Evolutionary conservation across 805 yeast species (phyloP), one percentile per base, ranked within the genome.

Genomic region (Myxozyma monticola): DNA sequence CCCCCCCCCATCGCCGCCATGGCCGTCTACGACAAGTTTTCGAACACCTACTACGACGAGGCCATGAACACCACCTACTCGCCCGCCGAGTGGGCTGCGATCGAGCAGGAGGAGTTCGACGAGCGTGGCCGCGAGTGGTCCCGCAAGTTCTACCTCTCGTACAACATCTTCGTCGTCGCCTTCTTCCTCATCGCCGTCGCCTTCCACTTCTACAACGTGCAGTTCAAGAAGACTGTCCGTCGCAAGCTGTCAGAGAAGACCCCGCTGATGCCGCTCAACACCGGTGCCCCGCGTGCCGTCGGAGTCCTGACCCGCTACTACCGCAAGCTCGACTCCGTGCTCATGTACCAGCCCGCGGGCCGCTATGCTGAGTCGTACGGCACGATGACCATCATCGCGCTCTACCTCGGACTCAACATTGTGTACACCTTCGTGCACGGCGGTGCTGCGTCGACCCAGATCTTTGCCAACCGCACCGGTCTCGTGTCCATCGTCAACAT

Each of bases 61-160:
- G 34, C 38, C 44, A 7, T 42, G 15, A 48, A 45, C 48, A 46
- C 46, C 53, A 46, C 51, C 40, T 54, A 54, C 50, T 39, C 57
- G 34, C 50, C 52, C 28, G 49, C 29, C 28, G 58, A 54, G 50
- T 46, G 49, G 57, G 53, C 57, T 12, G 53, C 47, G 40, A 45
- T 48, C 43, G 37, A 45, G 50, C 58, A 54, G 57, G 52, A 42
- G 49, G 58, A 44, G 43, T 54, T 51, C 45, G 58, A 54, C 49
- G 58, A 54, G 45, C 54, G 52, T 12, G 58, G 58, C 30, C 58
- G 58, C 15, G 56, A 54, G 38, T 54, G 58, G 58, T 54, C 58
- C 28, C 58, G 58, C 47, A 37, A 49, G 52, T 54, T 54, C 48
- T 54, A 54, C 43, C 51, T 54, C 30, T 34, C 50, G 24, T 54